Evolutionary conservation across 257 asterid species (phyloP).

Genomic region (Petrea volubilis): DNA sequence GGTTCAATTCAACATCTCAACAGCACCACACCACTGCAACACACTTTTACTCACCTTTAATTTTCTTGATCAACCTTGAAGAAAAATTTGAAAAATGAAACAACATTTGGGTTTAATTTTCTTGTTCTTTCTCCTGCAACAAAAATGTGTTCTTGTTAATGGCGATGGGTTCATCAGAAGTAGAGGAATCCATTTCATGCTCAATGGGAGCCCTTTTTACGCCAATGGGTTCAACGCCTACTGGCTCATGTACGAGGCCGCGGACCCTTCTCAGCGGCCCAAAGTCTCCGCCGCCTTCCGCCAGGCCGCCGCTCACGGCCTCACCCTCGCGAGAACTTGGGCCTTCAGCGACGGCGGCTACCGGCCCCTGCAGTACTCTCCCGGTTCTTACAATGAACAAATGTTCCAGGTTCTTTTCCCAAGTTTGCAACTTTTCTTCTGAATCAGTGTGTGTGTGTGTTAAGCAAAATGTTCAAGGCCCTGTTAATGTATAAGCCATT

Average conservation of each 20-base stretch:
- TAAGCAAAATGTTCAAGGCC: no score
- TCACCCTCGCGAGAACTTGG: constrained; percentile 89
- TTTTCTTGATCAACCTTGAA: no score
- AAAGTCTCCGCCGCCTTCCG: constrained; percentile 72
- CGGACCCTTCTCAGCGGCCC: constrained; percentile 73
- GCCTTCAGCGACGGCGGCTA: constrained; percentile 94
- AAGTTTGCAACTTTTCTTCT: neutral
- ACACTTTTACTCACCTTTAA: neutral
- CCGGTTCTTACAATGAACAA: constrained; percentile 75
- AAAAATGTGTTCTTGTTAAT: constrained; percentile 33
- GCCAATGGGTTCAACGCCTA: constrained; percentile 96
- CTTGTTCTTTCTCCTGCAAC: constrained; percentile 44
- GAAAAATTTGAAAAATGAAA: constrained; percentile 41
- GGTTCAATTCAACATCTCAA: neutral
- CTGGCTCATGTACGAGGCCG: constrained; percentile 84
- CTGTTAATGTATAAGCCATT: neutral
- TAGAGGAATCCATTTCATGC: constrained; percentile 68
- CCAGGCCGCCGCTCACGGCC: constrained; percentile 76
- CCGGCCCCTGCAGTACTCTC: constrained; percentile 61
- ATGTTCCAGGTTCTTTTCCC: constrained; percentile 55
- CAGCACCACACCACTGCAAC: neutral
- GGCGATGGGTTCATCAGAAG: constrained; percentile 55
- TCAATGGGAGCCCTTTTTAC: constrained; percentile 65
- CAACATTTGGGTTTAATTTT: constrained; percentile 34
- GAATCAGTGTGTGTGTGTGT: no score